These are phyloP conservation scores for Trichophyton mentagrophytes DNA, from an alignment of 2,329 filamentous ascomycete species.

Conservation along the genomic window DNA sequence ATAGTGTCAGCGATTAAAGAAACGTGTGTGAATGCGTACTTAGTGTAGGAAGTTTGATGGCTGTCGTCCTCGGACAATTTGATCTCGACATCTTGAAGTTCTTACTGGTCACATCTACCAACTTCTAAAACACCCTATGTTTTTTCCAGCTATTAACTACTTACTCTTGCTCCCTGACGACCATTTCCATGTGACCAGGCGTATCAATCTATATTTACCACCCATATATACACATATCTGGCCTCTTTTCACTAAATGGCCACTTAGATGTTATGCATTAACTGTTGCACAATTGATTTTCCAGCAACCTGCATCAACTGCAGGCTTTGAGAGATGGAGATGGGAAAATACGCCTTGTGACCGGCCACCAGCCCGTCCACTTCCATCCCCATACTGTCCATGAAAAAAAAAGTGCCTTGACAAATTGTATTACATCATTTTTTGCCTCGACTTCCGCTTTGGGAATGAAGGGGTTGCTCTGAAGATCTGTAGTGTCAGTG, in stretches of 20 bases:
- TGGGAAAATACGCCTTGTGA: neutral
- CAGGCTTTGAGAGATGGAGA: neutral
- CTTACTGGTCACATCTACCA: neutral
- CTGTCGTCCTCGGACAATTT: neutral
- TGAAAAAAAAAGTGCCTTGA: neutral
- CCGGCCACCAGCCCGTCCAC: neutral
- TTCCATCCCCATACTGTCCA: neutral
- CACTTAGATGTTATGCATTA: constrained; percentile 1
- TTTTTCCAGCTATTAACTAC: neutral
- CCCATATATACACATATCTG: neutral
- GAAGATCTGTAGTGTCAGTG: neutral
- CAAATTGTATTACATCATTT: neutral
- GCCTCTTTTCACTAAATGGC: neutral
- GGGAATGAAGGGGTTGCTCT: neutral
- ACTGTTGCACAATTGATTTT: neutral
- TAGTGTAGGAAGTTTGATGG: neutral
- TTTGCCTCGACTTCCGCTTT: neutral
- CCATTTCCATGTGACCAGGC: neutral
- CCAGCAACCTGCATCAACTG: neutral
- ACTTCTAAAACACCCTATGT: neutral
- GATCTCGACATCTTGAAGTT: neutral
- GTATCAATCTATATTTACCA: neutral
- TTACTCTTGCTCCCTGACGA: neutral
- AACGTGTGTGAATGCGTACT: neutral
- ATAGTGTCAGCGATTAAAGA: neutral